Evolutionary conservation across 2,329 filamentous ascomycete genomes (phyloP).

Genomic region (Stylonectria norvegica): DNA sequence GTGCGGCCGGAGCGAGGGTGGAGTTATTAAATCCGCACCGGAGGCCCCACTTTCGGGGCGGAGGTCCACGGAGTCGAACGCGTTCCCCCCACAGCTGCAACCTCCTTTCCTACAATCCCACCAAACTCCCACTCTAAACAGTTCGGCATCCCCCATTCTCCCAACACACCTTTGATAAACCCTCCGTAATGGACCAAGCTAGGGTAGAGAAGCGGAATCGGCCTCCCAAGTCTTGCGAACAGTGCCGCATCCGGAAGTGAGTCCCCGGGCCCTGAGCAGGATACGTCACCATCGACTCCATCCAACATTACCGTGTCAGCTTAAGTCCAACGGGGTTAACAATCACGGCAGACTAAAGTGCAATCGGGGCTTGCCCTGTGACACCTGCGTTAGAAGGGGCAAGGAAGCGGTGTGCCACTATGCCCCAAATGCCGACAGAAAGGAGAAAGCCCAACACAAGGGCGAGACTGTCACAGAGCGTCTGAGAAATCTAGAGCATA

Average conservation of each 20-base stretch:
- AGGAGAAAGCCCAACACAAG: conserved; percentile 3
- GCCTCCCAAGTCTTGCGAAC: conserved; percentile 34
- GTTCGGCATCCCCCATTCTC: background rate
- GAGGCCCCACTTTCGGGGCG: background rate
- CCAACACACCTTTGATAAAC: background rate
- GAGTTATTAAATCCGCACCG: conserved; percentile 18
- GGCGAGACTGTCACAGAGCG: conserved; percentile 17
- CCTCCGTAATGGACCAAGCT: conserved; percentile 9
- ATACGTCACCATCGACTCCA: background rate
- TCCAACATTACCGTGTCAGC: background rate
- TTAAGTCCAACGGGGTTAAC: background rate
- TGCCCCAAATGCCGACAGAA: conserved; percentile 29
- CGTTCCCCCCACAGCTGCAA: background rate
- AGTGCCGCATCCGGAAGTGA: conserved; percentile 33
- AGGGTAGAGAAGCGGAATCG: conserved; percentile 33
- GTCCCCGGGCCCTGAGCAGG: conserved; percentile 4
- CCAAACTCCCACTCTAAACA: background rate
- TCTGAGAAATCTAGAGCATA: conserved; percentile 28
- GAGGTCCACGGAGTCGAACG: background rate
- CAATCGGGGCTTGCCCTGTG: conserved; percentile 30
- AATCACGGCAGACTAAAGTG: conserved; percentile 28
- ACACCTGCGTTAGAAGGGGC: conserved; percentile 25
- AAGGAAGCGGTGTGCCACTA: conserved; percentile 27
- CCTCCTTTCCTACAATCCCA: background rate
- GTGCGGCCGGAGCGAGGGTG: conserved; percentile 3